These are phyloP conservation scores for Blastobotrys serpentis DNA, from an alignment of 1,139 yeast genomes.

Conservation along the genomic window DNA sequence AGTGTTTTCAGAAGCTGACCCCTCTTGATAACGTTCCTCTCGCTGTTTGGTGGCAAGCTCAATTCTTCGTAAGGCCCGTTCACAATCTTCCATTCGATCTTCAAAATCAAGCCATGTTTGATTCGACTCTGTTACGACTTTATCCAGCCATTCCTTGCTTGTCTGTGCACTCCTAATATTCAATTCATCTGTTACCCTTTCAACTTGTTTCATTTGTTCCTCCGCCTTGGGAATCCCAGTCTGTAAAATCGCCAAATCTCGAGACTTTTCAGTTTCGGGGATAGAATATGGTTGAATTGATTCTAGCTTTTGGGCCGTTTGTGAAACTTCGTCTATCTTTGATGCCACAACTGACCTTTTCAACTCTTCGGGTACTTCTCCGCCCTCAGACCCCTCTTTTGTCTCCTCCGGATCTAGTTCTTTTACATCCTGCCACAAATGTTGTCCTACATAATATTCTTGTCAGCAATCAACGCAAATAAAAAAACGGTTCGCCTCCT, in stretches of 20 bases:
- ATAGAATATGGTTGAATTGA: conserved; percentile 11
- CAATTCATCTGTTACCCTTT: conserved; percentile 20
- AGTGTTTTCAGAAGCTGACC: too few relatives aligned
- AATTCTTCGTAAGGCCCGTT: conserved; percentile 17
- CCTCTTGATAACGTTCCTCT: background rate
- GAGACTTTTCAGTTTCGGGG: conserved; percentile 14
- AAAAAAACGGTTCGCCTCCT: too few relatives aligned
- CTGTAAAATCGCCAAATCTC: conserved; percentile 15
- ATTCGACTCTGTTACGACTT: conserved; percentile 19
- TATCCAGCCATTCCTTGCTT: conserved; percentile 19
- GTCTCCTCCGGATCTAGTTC: conserved; percentile 12
- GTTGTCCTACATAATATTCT: conserved; percentile 13
- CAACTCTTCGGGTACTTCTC: conserved; percentile 5
- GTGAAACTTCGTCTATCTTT: conserved; percentile 11
- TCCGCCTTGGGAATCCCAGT: conserved; percentile 15
- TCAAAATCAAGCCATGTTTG: conserved; percentile 23
- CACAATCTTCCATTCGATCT: conserved; percentile 19
- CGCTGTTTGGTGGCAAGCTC: conserved; percentile 13
- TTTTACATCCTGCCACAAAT: conserved; percentile 19
- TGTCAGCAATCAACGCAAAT: too few relatives aligned
- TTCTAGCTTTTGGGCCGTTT: conserved; percentile 13
- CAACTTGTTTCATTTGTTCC: conserved; percentile 16
- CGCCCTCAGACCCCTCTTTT: conserved; percentile 8
- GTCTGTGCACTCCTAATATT: conserved; percentile 26
- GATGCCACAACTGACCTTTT: conserved; percentile 13